Evolutionary conservation across 2,329 filamentous ascomycete species (phyloP), one percentile per base, ranked within the genome.

Genomic region (Hypocreales sp.): DNA sequence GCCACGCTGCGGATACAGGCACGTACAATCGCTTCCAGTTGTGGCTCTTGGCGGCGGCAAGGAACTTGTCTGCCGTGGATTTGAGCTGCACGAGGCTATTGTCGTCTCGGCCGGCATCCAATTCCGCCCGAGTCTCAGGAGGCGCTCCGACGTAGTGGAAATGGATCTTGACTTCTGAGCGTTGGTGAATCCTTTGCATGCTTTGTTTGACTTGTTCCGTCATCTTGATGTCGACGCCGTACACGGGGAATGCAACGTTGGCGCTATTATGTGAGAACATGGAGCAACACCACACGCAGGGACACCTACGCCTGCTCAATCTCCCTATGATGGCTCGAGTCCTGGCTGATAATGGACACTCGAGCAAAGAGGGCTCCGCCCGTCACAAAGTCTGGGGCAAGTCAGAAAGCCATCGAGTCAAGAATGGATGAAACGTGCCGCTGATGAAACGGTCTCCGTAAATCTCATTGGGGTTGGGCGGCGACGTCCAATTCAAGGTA

Each of bases 21-120:
- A n/a, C 26, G 19, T n/a, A 28, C 26, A 24, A 28, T 15, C 26
- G 26, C 26, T 19, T 23, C 26, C 26, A 28, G 13, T 24, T 16
- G 22, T 28, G 26, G 7, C 14, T 24, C 26, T 28, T 13, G 4
- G 26, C 26, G 13, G 12, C 26, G 26, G 21, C 21, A 14, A 28
- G 26, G 13, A 28, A 28, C 20, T 10, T 11, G 13, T 28, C 26
- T 11, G 26, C 26, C 21, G 15, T 13, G 8, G 17, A n/a, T 21
- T 28, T 28, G 15, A 28, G 21, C 13, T 23, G 26, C 11, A 28
- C 16, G 4, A 28, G 21, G 12, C 19, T 15, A 13, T 21, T 8
- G 15, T 15, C 12, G 8, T 20, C 12, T 7, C 10, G 7, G 21
- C 7, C n/a, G 8, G 9, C 11, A 3, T 10, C 7, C 10, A n/a